Percentiles rank a stretch among this genome's conserved stretches.
Conservation (phyloP, 345 rosid species). For the Eucalyptus grandis region DNA sequence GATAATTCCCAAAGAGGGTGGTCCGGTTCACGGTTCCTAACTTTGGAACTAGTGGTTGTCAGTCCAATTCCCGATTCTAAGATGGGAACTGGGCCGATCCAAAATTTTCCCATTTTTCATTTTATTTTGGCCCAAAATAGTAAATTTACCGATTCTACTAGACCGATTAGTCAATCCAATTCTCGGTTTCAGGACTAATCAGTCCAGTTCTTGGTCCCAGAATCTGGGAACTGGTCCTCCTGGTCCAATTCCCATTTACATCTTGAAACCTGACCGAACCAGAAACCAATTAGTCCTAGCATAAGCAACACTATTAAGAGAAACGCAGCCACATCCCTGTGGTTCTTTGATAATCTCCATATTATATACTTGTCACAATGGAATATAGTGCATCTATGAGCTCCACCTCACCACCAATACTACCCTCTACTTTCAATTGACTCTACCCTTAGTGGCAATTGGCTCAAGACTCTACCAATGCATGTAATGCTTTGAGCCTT, state of each 20-base stretch:
- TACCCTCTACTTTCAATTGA: background rate
- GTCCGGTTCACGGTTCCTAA: rapidly evolving
- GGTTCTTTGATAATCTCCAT: background rate
- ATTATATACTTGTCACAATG: background rate
- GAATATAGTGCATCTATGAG: background rate
- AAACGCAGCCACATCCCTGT: background rate
- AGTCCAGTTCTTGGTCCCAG: rapidly evolving
- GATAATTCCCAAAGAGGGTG: rapidly evolving
- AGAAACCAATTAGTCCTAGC: too few relatives aligned
- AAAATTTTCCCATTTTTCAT: too few relatives aligned
- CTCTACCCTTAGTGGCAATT: background rate
- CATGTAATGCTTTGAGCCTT: background rate
- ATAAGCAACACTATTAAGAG: background rate
- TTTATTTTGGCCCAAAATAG: too few relatives aligned
- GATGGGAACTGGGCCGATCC: rapidly evolving
- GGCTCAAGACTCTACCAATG: background rate
- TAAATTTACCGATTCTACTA: rapidly evolving
- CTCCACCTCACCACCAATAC: background rate
- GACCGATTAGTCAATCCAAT: rapidly evolving
- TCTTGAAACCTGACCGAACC: rapidly evolving
- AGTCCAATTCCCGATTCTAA: rapidly evolving
- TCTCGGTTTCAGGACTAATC: rapidly evolving
- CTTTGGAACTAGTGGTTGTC: rapidly evolving
- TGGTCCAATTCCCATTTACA: rapidly evolving
- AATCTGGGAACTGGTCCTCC: rapidly evolving